These are phyloP conservation scores for Cytospora piceicola DNA, from an alignment of 2,329 filamentous ascomycete genomes.

Conservation along the genomic window DNA sequence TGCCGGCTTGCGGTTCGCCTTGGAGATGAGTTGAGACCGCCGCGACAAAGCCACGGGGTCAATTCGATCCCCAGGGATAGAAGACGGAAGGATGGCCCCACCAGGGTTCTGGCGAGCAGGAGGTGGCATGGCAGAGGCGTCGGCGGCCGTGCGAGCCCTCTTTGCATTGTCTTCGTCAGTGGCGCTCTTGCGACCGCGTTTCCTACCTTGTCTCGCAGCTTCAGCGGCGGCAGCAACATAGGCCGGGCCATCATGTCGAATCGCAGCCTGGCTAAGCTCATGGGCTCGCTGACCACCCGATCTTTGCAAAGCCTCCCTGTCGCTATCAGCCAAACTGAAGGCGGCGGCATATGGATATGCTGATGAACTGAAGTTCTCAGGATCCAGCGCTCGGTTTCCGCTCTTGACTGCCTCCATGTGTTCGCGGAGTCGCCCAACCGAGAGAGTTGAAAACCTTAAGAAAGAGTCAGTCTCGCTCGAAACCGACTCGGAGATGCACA, in stretches of 20 bases:
- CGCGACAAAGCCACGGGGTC: constrained; percentile 37
- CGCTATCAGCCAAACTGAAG: constrained; percentile 17
- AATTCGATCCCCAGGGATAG: constrained; percentile 18
- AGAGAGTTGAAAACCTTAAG: constrained; percentile 12
- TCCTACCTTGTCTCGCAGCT: constrained; percentile 15
- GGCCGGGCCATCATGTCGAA: constrained; percentile 17
- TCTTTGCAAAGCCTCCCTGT: constrained; percentile 17
- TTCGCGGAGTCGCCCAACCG: constrained; percentile 16
- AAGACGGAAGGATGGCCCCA: constrained; percentile 8
- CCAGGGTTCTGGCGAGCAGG: constrained; percentile 14
- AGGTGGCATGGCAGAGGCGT: constrained; percentile 24
- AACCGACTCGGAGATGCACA: background rate
- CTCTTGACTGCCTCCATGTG: constrained; percentile 2
- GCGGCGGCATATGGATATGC: background rate
- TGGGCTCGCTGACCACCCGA: constrained; percentile 7
- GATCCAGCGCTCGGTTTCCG: constrained; percentile 1
- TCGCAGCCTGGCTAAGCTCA: constrained; percentile 17
- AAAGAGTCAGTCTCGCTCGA: constrained; percentile 22
- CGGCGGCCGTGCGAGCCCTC: constrained; percentile 22
- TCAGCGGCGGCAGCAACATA: constrained; percentile 19
- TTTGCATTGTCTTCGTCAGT: constrained; percentile 19
- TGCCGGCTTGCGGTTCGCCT: constrained; percentile 39
- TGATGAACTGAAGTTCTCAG: background rate
- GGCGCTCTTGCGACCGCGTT: constrained; percentile 26
- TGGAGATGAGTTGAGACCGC: constrained; percentile 35